Evolutionary conservation across 2,329 filamentous ascomycete species (phyloP).

Genomic region (Ophiosphaerella narmari): DNA sequence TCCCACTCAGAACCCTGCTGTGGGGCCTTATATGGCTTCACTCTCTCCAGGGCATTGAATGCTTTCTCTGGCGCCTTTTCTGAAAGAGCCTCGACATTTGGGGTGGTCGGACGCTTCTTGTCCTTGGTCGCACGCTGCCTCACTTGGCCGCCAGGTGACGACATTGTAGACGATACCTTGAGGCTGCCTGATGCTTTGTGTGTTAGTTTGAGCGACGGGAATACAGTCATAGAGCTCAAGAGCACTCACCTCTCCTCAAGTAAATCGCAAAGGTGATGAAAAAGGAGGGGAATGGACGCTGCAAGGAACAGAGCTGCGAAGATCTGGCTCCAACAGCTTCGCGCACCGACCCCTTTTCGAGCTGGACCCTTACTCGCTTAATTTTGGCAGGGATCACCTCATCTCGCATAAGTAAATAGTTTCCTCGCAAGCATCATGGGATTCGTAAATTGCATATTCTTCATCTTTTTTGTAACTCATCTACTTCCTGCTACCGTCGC

Average conservation of each 20-base stretch:
- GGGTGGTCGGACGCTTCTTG: conserved; percentile 45
- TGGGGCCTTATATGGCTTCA: conserved; percentile 38
- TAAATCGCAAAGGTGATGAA: conserved; percentile 19
- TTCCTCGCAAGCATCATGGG: neutral
- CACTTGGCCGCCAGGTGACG: conserved; percentile 42
- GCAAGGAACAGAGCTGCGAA: conserved; percentile 17
- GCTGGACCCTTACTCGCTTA: neutral
- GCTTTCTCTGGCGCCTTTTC: conserved; percentile 31
- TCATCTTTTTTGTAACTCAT: neutral
- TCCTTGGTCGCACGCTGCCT: conserved; percentile 46
- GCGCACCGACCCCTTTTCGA: conserved; percentile 17
- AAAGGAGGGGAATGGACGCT: conserved; percentile 22
- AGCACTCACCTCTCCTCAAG: conserved; percentile 26
- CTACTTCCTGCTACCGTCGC: neutral
- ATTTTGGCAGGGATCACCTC: neutral
- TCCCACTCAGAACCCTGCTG: conserved; percentile 70
- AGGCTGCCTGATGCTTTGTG: conserved; percentile 28
- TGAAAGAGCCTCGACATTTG: conserved; percentile 35
- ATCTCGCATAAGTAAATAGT: neutral
- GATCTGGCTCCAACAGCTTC: conserved; percentile 23
- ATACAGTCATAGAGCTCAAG: conserved; percentile 4
- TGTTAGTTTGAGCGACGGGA: conserved; percentile 16
- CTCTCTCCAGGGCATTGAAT: conserved; percentile 34
- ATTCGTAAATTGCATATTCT: neutral
- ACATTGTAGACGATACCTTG: conserved; percentile 37